A percentile compares a stretch with the other conserved stretches of the same genome.
Evolutionary conservation across 2,329 filamentous ascomycete genomes (phyloP).

Genomic region (Sclerotinia borealis): DNA sequence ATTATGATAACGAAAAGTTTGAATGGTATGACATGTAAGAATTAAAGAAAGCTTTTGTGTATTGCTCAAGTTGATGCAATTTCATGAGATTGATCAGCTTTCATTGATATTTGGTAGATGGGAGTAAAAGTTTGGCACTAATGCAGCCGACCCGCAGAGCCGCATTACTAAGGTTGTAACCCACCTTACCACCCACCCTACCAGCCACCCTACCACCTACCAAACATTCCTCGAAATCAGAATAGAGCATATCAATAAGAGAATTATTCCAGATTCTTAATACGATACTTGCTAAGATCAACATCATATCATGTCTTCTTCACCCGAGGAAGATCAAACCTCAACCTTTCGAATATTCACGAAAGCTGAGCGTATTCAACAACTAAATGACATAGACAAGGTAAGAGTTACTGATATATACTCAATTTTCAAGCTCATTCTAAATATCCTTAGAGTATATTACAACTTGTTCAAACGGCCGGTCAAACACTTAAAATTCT

Average conservation of each 20-base stretch:
- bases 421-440: background rate
- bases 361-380: conserved; percentile 70
- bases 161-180: conserved; percentile 15
- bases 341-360: conserved; percentile 46
- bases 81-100: background rate
- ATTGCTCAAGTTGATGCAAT: too few relatives aligned
- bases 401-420: conserved; percentile 34
- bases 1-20: background rate
- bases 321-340: conserved; percentile 14
- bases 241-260: background rate
- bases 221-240: too few relatives aligned
- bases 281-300: background rate
- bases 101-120: background rate
- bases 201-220: too few relatives aligned
- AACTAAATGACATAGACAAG: conserved; percentile 73
- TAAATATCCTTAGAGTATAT: conserved; percentile 28
- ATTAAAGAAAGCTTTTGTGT: background rate
- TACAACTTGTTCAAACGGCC: conserved; percentile 50
- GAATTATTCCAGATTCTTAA: background rate
- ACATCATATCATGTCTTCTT: conserved; percentile 16
- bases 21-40: background rate
- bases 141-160: conserved; percentile 29
- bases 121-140: conserved; percentile 16
- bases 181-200: too few relatives aligned
- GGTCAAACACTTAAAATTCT: conserved; percentile 59